Evolutionary conservation across 495 filamentous ascomycete genomes (phyloP).

Genomic region (Paragyromitra xinjiangensis): DNA sequence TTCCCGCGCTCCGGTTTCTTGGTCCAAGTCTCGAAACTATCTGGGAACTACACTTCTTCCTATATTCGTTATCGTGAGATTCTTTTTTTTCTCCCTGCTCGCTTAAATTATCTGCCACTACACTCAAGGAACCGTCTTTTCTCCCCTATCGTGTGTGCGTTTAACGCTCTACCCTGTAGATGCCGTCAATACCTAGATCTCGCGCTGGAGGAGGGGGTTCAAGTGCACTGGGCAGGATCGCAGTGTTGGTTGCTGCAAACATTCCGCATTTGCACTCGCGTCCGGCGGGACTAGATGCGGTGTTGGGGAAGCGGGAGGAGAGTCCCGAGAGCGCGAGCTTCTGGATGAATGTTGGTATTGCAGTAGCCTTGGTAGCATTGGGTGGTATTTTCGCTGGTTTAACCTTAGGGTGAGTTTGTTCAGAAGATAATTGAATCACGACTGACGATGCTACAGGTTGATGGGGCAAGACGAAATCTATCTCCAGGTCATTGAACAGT

Average conservation of each 20-base stretch:
- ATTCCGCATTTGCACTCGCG: conserved; percentile 51
- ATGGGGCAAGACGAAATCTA: conserved; percentile 96
- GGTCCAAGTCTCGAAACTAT: background rate
- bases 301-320: conserved; percentile 58
- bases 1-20: conserved; percentile 15
- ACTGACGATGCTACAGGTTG: conserved; percentile 60
- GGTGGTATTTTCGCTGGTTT: conserved; percentile 96
- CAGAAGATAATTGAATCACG: background rate
- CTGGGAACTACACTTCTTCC: background rate
- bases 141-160: background rate
- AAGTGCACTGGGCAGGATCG: conserved; percentile 40
- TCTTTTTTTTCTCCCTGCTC: background rate
- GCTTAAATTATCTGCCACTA: no score
- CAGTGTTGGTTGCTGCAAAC: conserved; percentile 43
- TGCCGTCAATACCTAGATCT: conserved; percentile 43
- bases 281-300: conserved; percentile 46
- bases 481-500: conserved; percentile 87
- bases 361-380: conserved; percentile 77
- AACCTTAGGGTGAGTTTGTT: conserved; percentile 76
- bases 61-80: background rate
- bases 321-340: conserved; percentile 62
- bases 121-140: background rate
- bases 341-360: conserved; percentile 76
- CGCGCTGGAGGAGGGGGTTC: conserved; percentile 28
- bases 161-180: conserved; percentile 16